These are phyloP conservation scores for Lactarius indigo DNA, from an alignment of 768 basidiomycete species.

Conservation along the genomic window DNA sequence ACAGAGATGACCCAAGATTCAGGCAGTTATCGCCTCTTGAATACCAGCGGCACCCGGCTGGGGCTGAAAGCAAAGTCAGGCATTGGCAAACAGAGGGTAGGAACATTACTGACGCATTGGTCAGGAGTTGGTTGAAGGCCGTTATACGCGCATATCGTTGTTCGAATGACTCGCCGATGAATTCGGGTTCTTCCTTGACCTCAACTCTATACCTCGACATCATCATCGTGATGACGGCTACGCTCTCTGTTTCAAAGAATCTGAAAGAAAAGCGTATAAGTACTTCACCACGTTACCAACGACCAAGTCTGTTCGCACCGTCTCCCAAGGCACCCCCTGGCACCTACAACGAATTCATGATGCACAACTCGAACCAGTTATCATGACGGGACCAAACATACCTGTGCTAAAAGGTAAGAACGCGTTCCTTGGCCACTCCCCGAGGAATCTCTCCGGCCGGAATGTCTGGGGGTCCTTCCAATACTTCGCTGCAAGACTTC, in stretches of 20 bases:
- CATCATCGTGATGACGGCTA: constrained; percentile 45
- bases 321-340: constrained; percentile 27
- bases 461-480: constrained; percentile 53
- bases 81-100: neutral
- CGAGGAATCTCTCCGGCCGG: constrained; percentile 37
- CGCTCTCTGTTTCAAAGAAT: constrained; percentile 48
- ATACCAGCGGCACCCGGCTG: constrained; percentile 23
- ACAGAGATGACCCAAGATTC: neutral
- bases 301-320: constrained; percentile 12
- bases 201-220: constrained; percentile 44
- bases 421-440: constrained; percentile 34
- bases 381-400: neutral
- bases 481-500: constrained; percentile 41
- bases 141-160: constrained; percentile 34
- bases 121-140: neutral
- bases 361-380: neutral
- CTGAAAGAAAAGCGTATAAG: constrained; percentile 28
- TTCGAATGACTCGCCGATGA: constrained; percentile 42
- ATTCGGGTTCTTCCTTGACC: constrained; percentile 48
- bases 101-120: neutral
- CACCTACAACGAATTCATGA: constrained; percentile 7
- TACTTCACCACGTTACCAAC: too few species aligned
- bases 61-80: constrained; percentile 12
- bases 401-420: constrained; percentile 34
- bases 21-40: constrained; percentile 15